Percentiles rank a stretch among this genome's conserved stretches.
Evolutionary conservation across 768 basidiomycete species (phyloP).

Genomic region (Melanogaster broomeanus): DNA sequence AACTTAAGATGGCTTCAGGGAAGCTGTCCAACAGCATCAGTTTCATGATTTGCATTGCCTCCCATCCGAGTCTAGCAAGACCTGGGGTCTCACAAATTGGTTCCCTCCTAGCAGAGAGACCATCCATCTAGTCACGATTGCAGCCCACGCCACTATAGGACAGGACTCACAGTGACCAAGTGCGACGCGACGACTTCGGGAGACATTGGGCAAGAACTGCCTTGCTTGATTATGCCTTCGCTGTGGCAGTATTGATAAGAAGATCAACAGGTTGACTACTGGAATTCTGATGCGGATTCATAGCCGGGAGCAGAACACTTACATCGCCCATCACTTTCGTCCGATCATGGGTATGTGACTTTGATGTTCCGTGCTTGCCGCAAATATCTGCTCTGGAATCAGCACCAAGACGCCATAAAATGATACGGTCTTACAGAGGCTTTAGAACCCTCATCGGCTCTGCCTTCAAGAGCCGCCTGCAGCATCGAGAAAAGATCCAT

Average conservation of each 20-base stretch:
- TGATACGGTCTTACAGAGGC: conserved; percentile 36
- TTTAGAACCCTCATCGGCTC: conserved; percentile 41
- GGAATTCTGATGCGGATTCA: no score
- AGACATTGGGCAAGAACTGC: no score
- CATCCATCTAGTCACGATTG: no score
- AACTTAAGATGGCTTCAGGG: no score
- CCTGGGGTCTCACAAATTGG: no score
- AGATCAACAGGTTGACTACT: no score
- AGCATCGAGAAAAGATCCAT: conserved; percentile 37
- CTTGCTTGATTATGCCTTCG: no score
- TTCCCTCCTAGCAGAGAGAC: no score
- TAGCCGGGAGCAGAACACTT: conserved; percentile 11
- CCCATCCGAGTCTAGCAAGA: neutral
- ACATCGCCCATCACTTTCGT: conserved; percentile 40
- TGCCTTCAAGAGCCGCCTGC: conserved; percentile 41
- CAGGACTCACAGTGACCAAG: no score
- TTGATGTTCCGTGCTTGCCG: conserved; percentile 28
- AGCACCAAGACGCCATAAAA: neutral
- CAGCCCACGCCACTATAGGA: no score
- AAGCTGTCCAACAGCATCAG: conserved; percentile 29
- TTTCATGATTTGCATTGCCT: conserved; percentile 27
- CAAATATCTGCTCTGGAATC: conserved; percentile 35
- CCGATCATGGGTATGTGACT: conserved; percentile 36
- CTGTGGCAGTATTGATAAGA: no score
- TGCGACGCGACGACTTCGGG: no score